Conservation (phyloP, 768 basidiomycete genomes). For the Cystofilobasidium macerans region DNA sequence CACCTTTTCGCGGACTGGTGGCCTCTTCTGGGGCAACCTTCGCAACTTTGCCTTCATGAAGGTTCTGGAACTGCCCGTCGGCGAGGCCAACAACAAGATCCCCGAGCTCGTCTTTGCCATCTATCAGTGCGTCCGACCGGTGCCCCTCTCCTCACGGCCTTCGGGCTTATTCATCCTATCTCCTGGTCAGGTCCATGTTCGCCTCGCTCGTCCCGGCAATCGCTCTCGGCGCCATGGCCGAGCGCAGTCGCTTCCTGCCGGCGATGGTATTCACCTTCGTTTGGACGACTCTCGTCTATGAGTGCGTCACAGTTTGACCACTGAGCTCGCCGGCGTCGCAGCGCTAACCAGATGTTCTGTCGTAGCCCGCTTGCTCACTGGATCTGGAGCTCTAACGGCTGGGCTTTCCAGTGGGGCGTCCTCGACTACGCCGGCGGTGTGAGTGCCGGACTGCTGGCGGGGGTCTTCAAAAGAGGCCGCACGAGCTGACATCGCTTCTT, state of each 20-base stretch:
- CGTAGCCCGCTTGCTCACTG: slow-evolving; percentile 81
- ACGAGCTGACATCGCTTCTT: neutral
- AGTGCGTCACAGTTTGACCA: neutral
- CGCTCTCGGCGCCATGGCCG: slow-evolving; percentile 67
- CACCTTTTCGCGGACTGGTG: slow-evolving; percentile 37
- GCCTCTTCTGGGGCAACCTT: slow-evolving; percentile 37
- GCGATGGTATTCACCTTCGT: slow-evolving; percentile 77
- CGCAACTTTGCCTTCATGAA: slow-evolving; percentile 31
- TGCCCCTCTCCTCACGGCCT: neutral
- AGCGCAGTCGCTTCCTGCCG: slow-evolving; percentile 74
- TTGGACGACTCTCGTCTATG: slow-evolving; percentile 45
- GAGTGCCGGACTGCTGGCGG: slow-evolving; percentile 10
- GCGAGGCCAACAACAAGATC: slow-evolving; percentile 38
- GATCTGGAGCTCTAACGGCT: slow-evolving; percentile 79
- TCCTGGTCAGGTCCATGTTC: slow-evolving; percentile 28
- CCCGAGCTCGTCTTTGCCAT: slow-evolving; percentile 36
- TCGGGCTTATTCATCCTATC: no score
- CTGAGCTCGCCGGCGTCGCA: neutral
- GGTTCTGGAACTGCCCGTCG: slow-evolving; percentile 36
- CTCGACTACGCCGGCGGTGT: slow-evolving; percentile 67
- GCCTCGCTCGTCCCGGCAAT: slow-evolving; percentile 71
- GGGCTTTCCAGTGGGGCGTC: slow-evolving; percentile 67
- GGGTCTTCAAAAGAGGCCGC: neutral
- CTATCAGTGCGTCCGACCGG: slow-evolving; percentile 27
- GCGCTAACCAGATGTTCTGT: neutral